These are phyloP conservation scores for Anacardium occidentale DNA, from an alignment of 345 rosid genomes.

Conservation along the genomic window DNA sequence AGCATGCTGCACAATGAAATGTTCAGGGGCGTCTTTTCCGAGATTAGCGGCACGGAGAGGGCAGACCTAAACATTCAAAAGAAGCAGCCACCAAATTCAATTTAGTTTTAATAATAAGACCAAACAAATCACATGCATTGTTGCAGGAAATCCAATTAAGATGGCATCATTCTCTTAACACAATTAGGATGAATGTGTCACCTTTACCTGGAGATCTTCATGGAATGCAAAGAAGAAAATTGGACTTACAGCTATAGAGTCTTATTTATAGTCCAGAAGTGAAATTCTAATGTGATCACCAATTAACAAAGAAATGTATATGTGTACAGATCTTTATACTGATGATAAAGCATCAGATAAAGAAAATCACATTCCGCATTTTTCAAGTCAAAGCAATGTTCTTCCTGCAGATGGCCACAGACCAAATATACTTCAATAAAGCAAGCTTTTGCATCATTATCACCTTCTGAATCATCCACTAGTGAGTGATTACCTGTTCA, in stretches of 20 bases:
- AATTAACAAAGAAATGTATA: background rate
- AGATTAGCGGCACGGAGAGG: constrained; percentile 65
- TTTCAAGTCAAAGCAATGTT: constrained; percentile 61
- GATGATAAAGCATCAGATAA: background rate
- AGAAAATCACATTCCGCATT: constrained; percentile 55
- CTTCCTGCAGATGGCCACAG: constrained; percentile 55
- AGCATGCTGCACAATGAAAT: constrained; percentile 55
- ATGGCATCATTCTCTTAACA: background rate
- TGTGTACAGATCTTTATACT: background rate
- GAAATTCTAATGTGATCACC: background rate
- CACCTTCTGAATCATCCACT: constrained; percentile 41
- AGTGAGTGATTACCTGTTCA: constrained; percentile 28
- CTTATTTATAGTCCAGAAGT: constrained; percentile 3
- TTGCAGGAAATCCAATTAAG: constrained; percentile 7
- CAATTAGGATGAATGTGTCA: background rate
- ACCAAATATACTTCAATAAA: constrained; percentile 42
- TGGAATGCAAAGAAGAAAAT: background rate
- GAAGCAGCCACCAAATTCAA: constrained; percentile 8
- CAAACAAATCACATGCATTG: background rate
- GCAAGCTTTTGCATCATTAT: constrained; percentile 43
- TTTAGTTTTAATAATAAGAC: background rate
- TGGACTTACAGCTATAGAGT: background rate
- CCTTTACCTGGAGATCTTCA: background rate
- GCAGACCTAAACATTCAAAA: constrained; percentile 47
- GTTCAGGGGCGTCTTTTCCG: constrained; percentile 52